Evolutionary conservation across 768 basidiomycete genomes (phyloP), one percentile per base, ranked within the genome.

Genomic region (Boletus subcaerulescens): DNA sequence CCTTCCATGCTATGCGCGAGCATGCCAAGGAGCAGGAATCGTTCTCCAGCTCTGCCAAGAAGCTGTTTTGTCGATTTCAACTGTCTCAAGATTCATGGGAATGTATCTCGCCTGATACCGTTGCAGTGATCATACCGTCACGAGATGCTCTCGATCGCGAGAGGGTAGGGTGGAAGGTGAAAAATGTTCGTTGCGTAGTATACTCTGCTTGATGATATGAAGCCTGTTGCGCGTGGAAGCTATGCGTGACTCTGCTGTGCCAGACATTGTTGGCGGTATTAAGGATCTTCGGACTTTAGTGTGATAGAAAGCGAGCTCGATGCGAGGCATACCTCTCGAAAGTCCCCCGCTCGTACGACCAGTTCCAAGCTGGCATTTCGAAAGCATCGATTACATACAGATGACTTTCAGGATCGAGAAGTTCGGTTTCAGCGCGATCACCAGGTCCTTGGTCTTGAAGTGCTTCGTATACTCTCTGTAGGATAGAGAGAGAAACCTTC

Each of bases 171-270:
- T 94, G 7, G 96, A 96, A 3, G 97, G 95, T 3, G 93, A 93
- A 72, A 99, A 99, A 70, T 98, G 94, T 67, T 99, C 97, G 65
- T 98, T 98, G 39, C 97, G 80, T 38, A 98, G 75, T 29, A 98
- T 84, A 64, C 91, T 89, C 73, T 98, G 96, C 68, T 87, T 90
- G 63, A 98, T 93, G 48, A 98, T 85, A 67, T 91, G 84, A 59
- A 96, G 78, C 47, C 96, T 77, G 68, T 98, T 91, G 33, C 96
- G 82, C 26, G 91, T 76, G 43, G 91, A 88, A 29, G 78, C 73
- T 35, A 93, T 83, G 57, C 93, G 82, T 9, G 91, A 89, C 31
- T 93, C 86, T 22, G 96, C 83, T 24, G 91, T 81, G 0, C 93
- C 93, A 11, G 91, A 86, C n/a, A 91, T 76, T 3, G 87, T 86